These are phyloP conservation scores for Skeletonema grethae DNA, from an alignment of 108 stramenopile genomes.

Conservation along the genomic window DNA sequence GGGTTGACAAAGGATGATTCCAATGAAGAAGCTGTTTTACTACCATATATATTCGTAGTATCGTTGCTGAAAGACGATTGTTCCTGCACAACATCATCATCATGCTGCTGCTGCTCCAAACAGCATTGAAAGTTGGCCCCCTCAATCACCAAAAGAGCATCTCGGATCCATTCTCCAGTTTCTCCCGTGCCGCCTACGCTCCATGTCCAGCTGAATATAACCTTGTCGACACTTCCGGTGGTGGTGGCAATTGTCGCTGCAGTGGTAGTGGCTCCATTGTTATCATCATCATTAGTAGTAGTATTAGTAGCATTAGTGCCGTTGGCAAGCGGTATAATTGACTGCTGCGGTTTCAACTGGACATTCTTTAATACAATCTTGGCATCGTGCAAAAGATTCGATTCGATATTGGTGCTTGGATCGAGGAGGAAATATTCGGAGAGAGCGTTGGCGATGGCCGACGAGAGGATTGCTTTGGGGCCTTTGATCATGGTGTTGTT, in stretches of 20 bases:
- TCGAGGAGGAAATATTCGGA: conserved; percentile 40
- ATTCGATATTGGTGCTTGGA: conserved; percentile 26
- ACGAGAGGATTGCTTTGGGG: conserved; percentile 45
- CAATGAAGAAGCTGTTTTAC: no score
- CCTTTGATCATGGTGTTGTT: conserved; percentile 22
- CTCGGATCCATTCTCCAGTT: conserved; percentile 32
- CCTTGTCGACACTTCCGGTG: conserved; percentile 31
- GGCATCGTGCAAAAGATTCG: conserved; percentile 40
- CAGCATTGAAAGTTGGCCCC: conserved; percentile 30
- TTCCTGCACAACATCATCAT: not conserved
- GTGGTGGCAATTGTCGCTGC: conserved; percentile 17
- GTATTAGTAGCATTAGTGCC: no score
- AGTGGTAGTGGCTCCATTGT: not conserved
- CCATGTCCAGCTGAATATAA: conserved; percentile 45
- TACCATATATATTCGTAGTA: not conserved
- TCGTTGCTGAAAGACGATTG: not conserved
- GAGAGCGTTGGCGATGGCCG: conserved; percentile 47
- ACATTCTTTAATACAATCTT: conserved; percentile 36
- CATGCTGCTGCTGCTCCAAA: conserved; percentile 21
- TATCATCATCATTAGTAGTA: no score
- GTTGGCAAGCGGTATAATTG: conserved; percentile 6
- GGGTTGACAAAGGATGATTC: conserved; percentile 21
- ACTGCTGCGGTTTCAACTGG: conserved; percentile 19
- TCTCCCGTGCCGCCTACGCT: not conserved
- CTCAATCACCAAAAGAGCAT: conserved; percentile 30